Evolutionary conservation across 1,284 basidiomycete genomes (phyloP), one percentile per base, ranked within the genome.

Genomic region (Trametes hirsuta): DNA sequence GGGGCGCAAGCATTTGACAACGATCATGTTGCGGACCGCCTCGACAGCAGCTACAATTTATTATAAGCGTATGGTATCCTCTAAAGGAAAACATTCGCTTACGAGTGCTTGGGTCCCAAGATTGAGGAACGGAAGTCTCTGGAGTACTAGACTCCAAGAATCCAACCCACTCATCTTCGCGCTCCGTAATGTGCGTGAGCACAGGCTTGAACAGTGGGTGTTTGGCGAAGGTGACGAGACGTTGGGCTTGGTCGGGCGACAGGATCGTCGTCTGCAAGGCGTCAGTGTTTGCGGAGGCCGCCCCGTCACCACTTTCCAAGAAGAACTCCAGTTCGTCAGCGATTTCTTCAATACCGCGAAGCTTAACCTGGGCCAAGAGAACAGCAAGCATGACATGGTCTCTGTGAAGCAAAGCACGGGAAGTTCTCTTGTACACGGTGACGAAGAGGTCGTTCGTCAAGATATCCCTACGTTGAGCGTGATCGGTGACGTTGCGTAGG

Each of bases 351-450:
- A 86, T 73, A 6, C 89, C 89, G 50, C 93, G 86, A 15, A 96
- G 75, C 73, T 96, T 95, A 66, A 98, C 89, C 73, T 97, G 95
- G 0, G 94, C 92, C 18, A 99, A 83, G 21, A 95, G 84, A 21
- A 97, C 88, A 0, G 94, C 95, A 25, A 98, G 85, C 81, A 97
- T 91, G 59, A 97, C 83, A 66, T 97, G 91, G 71, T 99, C 97
- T 18, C 88, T 85, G 73, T 99, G 93, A 24, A 98, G 83, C 34
- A 99, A 79, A 1, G 96, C 93, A 37, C 96, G 87, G 18, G 95
- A 94, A 0, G 97, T 96, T 50, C 97, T 85, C 73, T 87, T 88
- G 78, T 93, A 98, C 21, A 95, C 88, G 37, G 93, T 83, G 37
- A 95, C 77, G 86, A 99, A 99, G 12, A 99, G 83, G 69, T 98